phyloP scores from a whole-genome alignment of 2,329 filamentous ascomycete genomes.

The Aspergillus unguis region DNA sequence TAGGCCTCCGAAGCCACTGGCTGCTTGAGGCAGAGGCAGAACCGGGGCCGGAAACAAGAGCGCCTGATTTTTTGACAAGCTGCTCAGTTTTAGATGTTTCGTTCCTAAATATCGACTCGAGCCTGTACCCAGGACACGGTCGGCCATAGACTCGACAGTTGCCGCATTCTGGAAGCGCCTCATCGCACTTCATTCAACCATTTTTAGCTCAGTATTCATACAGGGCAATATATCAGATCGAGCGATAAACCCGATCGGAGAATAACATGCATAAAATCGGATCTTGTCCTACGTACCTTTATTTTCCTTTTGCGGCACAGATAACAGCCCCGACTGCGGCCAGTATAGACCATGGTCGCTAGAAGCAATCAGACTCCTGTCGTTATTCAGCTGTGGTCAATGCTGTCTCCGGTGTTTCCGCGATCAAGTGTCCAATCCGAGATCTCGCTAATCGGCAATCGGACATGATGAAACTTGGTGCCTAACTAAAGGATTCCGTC shows the following conservation, averaged over 20 bases:
- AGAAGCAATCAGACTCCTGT: no score
- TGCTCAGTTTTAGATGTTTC: conserved; percentile 31
- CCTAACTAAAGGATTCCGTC: not conserved
- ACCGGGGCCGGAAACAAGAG: not conserved
- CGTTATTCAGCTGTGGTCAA: no score
- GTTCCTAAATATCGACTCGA: conserved; percentile 34
- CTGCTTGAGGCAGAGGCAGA: not conserved
- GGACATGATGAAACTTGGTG: conserved; percentile 11
- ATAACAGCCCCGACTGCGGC: conserved; percentile 40
- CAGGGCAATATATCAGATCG: no score
- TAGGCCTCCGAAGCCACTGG: not conserved
- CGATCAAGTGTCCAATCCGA: conserved; percentile 1
- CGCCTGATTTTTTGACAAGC: conserved; percentile 23
- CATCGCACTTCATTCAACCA: conserved; percentile 34
- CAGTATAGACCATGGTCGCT: conserved; percentile 40
- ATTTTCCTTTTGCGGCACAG: conserved; percentile 41
- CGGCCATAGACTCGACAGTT: conserved; percentile 37
- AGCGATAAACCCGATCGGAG: not conserved
- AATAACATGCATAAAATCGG: not conserved
- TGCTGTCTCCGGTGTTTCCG: not conserved
- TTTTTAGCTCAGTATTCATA: conserved; percentile 9
- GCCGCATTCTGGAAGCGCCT: conserved; percentile 34
- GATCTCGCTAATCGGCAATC: conserved; percentile 11
- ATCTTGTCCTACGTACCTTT: conserved; percentile 29
- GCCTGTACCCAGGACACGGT: conserved; percentile 38